phyloP scores from a whole-genome alignment of 768 basidiomycete species.

The Pleurotus salmoneostramineus region DNA sequence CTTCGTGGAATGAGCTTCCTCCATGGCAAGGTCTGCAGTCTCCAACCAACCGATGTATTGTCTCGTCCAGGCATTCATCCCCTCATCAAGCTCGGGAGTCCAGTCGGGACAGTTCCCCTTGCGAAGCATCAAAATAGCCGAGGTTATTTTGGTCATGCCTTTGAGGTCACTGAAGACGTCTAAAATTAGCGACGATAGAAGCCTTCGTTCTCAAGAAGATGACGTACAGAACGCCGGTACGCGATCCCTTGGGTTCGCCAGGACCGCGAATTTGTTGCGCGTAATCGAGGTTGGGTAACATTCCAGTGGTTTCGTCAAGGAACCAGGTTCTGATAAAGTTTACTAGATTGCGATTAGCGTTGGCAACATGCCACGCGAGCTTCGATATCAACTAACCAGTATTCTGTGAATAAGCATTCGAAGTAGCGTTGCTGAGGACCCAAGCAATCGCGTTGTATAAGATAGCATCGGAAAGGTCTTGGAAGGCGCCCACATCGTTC shows the following conservation, averaged over 20 bases:
- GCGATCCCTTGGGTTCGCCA: slow-evolving; percentile 31
- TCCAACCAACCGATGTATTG: slow-evolving; percentile 56
- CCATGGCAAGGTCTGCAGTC: slow-evolving; percentile 40
- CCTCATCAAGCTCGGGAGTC: slow-evolving; percentile 46
- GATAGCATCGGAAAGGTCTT: slow-evolving; percentile 53
- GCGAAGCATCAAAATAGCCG: slow-evolving; percentile 50
- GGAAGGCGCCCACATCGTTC: slow-evolving; percentile 52
- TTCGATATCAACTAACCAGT: slow-evolving; percentile 24
- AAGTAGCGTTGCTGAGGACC: slow-evolving; percentile 34
- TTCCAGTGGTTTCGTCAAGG: slow-evolving; percentile 47
- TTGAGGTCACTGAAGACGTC: slow-evolving; percentile 45
- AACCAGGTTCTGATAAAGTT: slow-evolving; percentile 56
- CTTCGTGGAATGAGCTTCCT: slow-evolving; percentile 47
- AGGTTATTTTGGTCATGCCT: slow-evolving; percentile 51
- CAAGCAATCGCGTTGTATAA: slow-evolving; percentile 59
- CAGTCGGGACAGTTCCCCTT: slow-evolving; percentile 45
- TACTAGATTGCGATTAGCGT: slow-evolving; percentile 21
- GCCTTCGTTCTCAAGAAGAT: background rate
- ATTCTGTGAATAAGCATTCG: slow-evolving; percentile 36
- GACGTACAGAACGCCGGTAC: slow-evolving; percentile 52
- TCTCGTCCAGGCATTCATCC: slow-evolving; percentile 46
- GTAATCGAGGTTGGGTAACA: slow-evolving; percentile 66
- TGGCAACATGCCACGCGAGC: background rate
- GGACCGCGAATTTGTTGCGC: slow-evolving; percentile 46
- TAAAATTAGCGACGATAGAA: background rate